These are phyloP conservation scores for Mortierella sp. DNA, from an alignment of 371 early-diverging fungal genomes.

Conservation along the genomic window DNA sequence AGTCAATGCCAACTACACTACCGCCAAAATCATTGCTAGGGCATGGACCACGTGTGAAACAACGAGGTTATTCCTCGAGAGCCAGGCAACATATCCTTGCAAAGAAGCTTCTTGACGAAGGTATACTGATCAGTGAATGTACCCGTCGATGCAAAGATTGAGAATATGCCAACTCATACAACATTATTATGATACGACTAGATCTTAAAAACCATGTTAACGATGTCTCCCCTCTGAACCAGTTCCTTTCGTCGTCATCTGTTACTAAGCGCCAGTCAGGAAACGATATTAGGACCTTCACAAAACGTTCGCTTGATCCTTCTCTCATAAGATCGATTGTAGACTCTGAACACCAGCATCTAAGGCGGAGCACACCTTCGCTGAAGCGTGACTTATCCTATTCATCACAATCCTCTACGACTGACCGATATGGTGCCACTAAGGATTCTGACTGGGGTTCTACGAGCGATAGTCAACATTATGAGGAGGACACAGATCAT, in stretches of 20 bases:
- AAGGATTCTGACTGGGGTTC: slow-evolving; percentile 34
- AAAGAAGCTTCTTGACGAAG: slow-evolving; percentile 26
- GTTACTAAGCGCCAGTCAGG: background rate
- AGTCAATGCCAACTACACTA: background rate
- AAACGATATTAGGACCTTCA: background rate
- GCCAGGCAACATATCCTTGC: background rate
- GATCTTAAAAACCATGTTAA: slow-evolving; percentile 21
- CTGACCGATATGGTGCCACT: background rate
- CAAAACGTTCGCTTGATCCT: background rate
- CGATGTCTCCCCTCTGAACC: slow-evolving; percentile 19
- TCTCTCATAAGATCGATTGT: background rate
- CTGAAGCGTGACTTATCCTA: slow-evolving; percentile 12
- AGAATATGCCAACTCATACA: background rate
- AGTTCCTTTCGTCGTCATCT: background rate
- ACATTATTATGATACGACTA: background rate
- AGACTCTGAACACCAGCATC: background rate
- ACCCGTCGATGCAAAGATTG: background rate
- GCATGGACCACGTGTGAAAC: slow-evolving; percentile 30
- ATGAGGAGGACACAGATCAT: slow-evolving; percentile 25
- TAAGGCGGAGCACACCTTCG: background rate
- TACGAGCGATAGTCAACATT: slow-evolving; percentile 5
- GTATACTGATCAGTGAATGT: slow-evolving; percentile 11
- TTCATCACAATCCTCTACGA: background rate
- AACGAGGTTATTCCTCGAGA: background rate
- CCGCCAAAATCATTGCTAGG: slow-evolving; percentile 33